These are phyloP conservation scores for Boechera retrofracta DNA, from an alignment of 345 rosid genomes.

Conservation along the genomic window DNA sequence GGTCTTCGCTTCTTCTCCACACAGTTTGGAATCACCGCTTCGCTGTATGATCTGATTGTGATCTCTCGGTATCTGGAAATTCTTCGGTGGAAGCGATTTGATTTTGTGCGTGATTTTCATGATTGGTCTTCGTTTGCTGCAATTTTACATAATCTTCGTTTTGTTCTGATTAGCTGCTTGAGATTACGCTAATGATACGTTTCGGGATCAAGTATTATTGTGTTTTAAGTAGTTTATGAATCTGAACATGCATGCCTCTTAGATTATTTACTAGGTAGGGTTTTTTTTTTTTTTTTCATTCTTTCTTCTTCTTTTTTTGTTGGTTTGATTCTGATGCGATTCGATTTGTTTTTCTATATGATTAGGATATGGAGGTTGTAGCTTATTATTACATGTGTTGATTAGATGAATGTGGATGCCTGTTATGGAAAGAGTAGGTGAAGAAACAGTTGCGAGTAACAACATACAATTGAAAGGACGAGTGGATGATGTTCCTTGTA, in stretches of 20 bases:
- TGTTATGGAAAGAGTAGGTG: slow-evolving; percentile 55
- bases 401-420: slow-evolving; percentile 26
- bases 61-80: slow-evolving; percentile 30
- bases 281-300: not conserved
- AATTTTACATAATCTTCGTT: slow-evolving; percentile 6
- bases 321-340: slow-evolving; percentile 35
- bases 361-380: slow-evolving; percentile 34
- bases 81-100: slow-evolving; percentile 17
- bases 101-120: slow-evolving; percentile 23
- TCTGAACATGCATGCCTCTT: slow-evolving; percentile 22
- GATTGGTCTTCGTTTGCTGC: slow-evolving; percentile 25
- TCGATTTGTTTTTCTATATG: slow-evolving; percentile 24
- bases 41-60: slow-evolving; percentile 34
- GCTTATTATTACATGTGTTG: slow-evolving; percentile 33
- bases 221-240: slow-evolving; percentile 5
- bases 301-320: not conserved
- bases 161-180: slow-evolving; percentile 20
- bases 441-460: slow-evolving; percentile 50
- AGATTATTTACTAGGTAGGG: not conserved
- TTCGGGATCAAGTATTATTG: not conserved
- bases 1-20: slow-evolving; percentile 22
- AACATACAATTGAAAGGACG: slow-evolving; percentile 40
- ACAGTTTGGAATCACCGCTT: slow-evolving; percentile 22
- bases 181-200: slow-evolving; percentile 9
- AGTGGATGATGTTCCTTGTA: slow-evolving; percentile 49